Evolutionary conservation across 2,329 filamentous ascomycete species (phyloP), one percentile per base, ranked within the genome.

Genomic region (Colletotrichum sojae): DNA sequence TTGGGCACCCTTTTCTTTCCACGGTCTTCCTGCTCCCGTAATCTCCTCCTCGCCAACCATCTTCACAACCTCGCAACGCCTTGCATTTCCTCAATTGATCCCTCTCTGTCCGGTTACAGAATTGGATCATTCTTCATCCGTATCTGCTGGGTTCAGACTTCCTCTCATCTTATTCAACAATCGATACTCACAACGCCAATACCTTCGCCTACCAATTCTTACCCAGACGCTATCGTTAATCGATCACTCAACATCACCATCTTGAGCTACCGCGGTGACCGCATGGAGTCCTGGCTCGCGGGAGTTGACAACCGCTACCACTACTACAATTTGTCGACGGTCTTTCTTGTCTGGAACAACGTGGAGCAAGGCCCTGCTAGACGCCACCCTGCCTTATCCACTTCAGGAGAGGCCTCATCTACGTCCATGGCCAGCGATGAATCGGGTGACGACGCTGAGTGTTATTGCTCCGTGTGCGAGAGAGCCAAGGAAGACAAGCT

Each of bases 1-100:
- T 65, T 15, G 61, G 43, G 13, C 22, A 40, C 43, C 27, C 53
- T n/a, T 36, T 65, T 20, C 65, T 40, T n/a, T 16, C 20, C 27
- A 25, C 9, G 40, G 53, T n/a, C 8, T 63, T 58, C 15, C 39
- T 43, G 8, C 40, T 18, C 31, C 48, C n/a, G 54, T 27, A 54
- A 46, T 16, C 18, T 25, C 48, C 22, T 43, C n/a, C 45, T 43
- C 25, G n/a, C 18, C 39, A 22, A 31, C 48, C 13, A 31, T n/a
- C 8, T 53, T 16, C 20, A 6, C 54, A 22, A 48, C 20, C 31
- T 16, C n/a, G 9, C 54, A 31, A 53, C 27, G 40, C 18, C 46
- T 48, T 25, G 15, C 20, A 53, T 58, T 65, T 48, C n/a, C 49
- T 16, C 56, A 16, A 6, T 45, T 54, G n/a, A 18, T 15, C 16